A percentile compares a stretch with the other conserved stretches of the same genome.
Evolutionary conservation across 2,329 filamentous ascomycete genomes (phyloP).

Genomic region (Pseudomassariella vexata): DNA sequence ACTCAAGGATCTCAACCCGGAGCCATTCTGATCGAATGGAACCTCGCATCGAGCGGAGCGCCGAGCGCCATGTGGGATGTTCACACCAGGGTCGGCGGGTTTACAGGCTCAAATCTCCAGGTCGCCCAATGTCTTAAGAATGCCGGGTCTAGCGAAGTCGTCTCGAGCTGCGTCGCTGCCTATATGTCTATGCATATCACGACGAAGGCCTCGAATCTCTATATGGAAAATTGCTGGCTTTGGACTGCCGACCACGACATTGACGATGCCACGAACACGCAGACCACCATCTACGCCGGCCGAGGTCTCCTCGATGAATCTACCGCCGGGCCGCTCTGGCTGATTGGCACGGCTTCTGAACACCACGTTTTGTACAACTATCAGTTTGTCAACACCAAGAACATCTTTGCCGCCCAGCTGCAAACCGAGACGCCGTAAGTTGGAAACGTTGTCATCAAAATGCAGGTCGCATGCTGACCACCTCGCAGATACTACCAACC

Average conservation of each 20-base stretch:
- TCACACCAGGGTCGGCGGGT: constrained; percentile 69
- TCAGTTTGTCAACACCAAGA: constrained; percentile 49
- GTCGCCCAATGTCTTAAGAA: constrained; percentile 60
- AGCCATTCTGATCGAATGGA: constrained; percentile 68
- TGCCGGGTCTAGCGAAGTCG: constrained; percentile 23
- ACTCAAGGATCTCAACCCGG: constrained; percentile 63
- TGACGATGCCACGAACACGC: constrained; percentile 40
- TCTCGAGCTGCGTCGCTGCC: constrained; percentile 27
- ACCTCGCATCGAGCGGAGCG: constrained; percentile 45
- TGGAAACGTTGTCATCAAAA: background rate
- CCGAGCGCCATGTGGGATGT: constrained; percentile 66
- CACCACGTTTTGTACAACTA: constrained; percentile 60
- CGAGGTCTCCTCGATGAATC: constrained; percentile 41
- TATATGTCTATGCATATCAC: constrained; percentile 34
- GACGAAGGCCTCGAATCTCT: constrained; percentile 22
- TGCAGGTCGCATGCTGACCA: no score
- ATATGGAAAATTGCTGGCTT: constrained; percentile 39
- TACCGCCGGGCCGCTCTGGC: constrained; percentile 40
- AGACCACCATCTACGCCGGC: constrained; percentile 46
- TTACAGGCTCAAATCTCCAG: constrained; percentile 62
- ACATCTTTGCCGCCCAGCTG: constrained; percentile 55
- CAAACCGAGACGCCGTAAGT: constrained; percentile 59
- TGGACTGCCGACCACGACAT: constrained; percentile 49
- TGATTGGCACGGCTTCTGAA: constrained; percentile 55
- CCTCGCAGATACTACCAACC: constrained; percentile 47